These are phyloP conservation scores for Auricularia auricula-judae DNA, from an alignment of 768 basidiomycete genomes.

Conservation along the genomic window DNA sequence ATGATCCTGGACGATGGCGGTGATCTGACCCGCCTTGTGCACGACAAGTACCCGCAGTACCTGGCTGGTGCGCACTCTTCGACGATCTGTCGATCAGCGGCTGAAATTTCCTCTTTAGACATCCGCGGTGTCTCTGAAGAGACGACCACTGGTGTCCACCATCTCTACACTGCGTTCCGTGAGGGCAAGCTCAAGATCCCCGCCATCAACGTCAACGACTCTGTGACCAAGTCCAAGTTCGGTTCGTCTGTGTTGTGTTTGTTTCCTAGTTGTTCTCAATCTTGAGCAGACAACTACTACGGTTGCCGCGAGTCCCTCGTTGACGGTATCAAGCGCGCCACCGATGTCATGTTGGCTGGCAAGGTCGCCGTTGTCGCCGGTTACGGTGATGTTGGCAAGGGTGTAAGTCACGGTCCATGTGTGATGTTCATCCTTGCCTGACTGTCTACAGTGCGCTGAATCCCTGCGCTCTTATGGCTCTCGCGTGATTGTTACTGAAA, in stretches of 20 bases:
- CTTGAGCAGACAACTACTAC: constrained; percentile 69
- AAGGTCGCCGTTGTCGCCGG: constrained; percentile 99
- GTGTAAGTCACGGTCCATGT: constrained; percentile 45
- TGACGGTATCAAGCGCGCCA: constrained; percentile 99
- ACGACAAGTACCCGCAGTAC: constrained; percentile 92
- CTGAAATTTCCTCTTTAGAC: constrained; percentile 29
- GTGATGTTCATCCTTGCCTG: constrained; percentile 5
- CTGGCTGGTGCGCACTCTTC: constrained; percentile 42
- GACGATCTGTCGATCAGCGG: not conserved
- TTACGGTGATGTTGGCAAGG: constrained; percentile 98
- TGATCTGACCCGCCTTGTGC: constrained; percentile 88
- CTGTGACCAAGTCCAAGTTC: constrained; percentile 99
- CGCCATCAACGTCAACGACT: constrained; percentile 99
- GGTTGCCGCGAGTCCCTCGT: constrained; percentile 99
- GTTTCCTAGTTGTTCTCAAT: not conserved
- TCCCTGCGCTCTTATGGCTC: constrained; percentile 95
- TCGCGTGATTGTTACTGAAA: constrained; percentile 92
- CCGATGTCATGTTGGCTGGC: constrained; percentile 99
- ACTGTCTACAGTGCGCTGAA: constrained; percentile 73
- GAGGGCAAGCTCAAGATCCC: constrained; percentile 94
- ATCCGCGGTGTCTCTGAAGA: constrained; percentile 96
- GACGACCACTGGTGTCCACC: constrained; percentile 99
- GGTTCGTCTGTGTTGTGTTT: constrained; percentile 6
- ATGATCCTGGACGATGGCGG: constrained; percentile 99
- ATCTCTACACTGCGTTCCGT: constrained; percentile 95